Conservation (phyloP, 2,329 filamentous ascomycete species). For the Chaetothyriales sp. region DNA sequence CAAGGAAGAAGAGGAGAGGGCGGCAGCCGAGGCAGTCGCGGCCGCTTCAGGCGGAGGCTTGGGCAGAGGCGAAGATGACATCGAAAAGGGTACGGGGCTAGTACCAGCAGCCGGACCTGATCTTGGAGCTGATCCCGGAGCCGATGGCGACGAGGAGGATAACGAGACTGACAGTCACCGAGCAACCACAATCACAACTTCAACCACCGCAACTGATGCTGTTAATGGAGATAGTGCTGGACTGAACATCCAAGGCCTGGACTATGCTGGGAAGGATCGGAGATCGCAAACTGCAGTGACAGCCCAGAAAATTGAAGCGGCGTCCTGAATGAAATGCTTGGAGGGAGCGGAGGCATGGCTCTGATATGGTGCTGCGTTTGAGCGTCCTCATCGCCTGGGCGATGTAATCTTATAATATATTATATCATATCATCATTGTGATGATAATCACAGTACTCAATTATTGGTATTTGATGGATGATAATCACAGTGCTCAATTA, state of each 20-base stretch:
- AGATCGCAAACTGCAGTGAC: not conserved
- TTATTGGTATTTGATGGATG: too few relatives aligned
- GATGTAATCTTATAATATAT: not conserved
- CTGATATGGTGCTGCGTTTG: not conserved
- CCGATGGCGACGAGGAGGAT: not conserved
- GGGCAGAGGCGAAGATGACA: too few relatives aligned
- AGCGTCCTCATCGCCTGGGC: not conserved
- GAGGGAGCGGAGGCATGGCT: not conserved
- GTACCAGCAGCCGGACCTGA: not conserved
- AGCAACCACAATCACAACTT: not conserved
- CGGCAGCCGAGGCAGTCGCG: too few relatives aligned
- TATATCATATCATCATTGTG: not conserved
- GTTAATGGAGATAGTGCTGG: not conserved
- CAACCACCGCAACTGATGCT: not conserved
- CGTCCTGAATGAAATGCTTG: not conserved
- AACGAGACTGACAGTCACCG: not conserved
- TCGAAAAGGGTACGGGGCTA: not conserved
- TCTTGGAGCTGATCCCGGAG: not conserved
- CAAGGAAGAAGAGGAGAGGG: conserved; percentile 37
- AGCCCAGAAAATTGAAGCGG: not conserved
- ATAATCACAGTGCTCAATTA: too few relatives aligned
- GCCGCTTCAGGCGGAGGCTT: too few relatives aligned
- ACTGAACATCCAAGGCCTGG: not conserved
- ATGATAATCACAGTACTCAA: too few relatives aligned
- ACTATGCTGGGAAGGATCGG: not conserved